A percentile compares a stretch with the other conserved stretches of the same genome.
Evolutionary conservation across 2,329 filamentous ascomycete genomes (phyloP).

Genomic region (Thelonectria blattea): DNA sequence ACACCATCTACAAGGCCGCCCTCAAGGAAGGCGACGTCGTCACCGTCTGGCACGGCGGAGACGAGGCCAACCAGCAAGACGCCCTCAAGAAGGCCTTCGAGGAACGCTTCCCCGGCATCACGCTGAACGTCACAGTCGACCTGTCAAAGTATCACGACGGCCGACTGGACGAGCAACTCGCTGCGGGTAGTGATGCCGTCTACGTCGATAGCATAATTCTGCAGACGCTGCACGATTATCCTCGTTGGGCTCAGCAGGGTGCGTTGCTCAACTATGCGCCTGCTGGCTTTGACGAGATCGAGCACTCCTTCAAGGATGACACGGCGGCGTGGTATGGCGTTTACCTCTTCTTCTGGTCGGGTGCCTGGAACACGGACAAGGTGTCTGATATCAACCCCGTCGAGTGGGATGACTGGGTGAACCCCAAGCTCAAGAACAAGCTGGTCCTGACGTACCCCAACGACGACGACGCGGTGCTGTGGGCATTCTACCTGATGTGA

Average conservation of each 20-base stretch:
- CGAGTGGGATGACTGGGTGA: slow-evolving; percentile 51
- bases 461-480: slow-evolving; percentile 63
- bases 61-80: slow-evolving; percentile 49
- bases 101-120: slow-evolving; percentile 54
- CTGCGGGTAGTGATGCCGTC: slow-evolving; percentile 39
- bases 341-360: slow-evolving; percentile 46
- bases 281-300: slow-evolving; percentile 50
- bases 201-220: slow-evolving; percentile 50
- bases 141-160: slow-evolving; percentile 61
- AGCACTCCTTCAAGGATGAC: slow-evolving; percentile 45
- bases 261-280: slow-evolving; percentile 58
- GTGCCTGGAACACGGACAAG: slow-evolving; percentile 39
- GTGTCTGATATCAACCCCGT: slow-evolving; percentile 41
- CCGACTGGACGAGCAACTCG: slow-evolving; percentile 53
- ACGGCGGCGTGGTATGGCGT: slow-evolving; percentile 49
- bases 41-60: slow-evolving; percentile 57
- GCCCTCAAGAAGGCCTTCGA: slow-evolving; percentile 52
- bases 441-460: slow-evolving; percentile 62
- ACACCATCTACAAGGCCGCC: slow-evolving; percentile 57
- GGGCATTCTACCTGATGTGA: slow-evolving; percentile 56
- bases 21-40: slow-evolving; percentile 53
- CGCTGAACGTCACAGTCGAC: slow-evolving; percentile 60
- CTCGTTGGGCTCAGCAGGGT: slow-evolving; percentile 56
- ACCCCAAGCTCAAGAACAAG: slow-evolving; percentile 59
- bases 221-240: slow-evolving; percentile 59